phyloP scores from a whole-genome alignment of 805 yeast species.

The Yamadazyma paraphyllophila region DNA sequence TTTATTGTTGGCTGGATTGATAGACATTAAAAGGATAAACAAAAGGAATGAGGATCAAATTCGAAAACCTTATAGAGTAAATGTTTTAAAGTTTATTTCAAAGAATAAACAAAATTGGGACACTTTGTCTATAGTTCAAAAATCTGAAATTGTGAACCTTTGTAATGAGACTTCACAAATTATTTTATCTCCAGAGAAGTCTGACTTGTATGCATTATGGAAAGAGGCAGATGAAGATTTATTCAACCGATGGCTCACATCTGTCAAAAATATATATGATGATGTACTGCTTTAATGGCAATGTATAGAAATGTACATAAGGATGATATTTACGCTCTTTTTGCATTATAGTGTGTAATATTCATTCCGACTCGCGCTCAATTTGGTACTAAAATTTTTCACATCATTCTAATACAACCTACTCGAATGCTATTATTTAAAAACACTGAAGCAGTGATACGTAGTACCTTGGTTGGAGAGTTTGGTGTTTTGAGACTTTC shows the following conservation, averaged over 20 bases:
- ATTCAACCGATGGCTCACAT: neutral
- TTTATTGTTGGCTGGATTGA: conserved; percentile 2
- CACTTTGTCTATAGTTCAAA: neutral
- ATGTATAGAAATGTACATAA: neutral
- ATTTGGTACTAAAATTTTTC: conserved; percentile 7
- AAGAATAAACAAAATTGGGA: conserved; percentile 2
- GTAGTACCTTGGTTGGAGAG: neutral
- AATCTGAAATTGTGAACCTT: neutral
- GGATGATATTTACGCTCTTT: neutral
- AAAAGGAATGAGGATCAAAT: neutral
- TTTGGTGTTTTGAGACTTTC: neutral
- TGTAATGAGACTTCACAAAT: neutral
- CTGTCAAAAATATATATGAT: neutral
- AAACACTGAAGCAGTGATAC: neutral
- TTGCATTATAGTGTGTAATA: neutral
- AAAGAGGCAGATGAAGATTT: neutral
- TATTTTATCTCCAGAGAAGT: neutral
- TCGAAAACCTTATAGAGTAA: conserved; percentile 2
- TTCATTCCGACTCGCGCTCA: neutral
- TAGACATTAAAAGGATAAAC: conserved; percentile 1
- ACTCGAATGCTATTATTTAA: conserved; percentile 5
- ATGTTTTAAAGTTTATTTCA: neutral
- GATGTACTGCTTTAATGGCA: neutral
- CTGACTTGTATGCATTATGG: conserved; percentile 6
- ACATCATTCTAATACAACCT: neutral